A percentile compares a stretch with the other conserved stretches of the same genome.
These are phyloP conservation scores for Rhizophora apiculata DNA, from an alignment of 345 rosid genomes.

Conservation along the genomic window DNA sequence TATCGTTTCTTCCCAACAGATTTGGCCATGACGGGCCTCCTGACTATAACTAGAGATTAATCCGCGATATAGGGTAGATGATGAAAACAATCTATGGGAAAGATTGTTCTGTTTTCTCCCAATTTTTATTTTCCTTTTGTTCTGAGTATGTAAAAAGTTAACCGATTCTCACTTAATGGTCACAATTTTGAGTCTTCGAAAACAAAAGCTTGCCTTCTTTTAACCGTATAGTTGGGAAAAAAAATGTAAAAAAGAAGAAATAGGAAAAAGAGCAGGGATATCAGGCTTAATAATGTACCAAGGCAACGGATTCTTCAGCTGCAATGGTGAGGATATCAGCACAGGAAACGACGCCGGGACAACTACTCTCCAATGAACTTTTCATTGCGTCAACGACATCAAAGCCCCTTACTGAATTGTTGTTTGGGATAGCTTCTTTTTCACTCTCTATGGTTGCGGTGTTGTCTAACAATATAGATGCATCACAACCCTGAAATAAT, in stretches of 20 bases:
- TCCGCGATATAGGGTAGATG: neutral
- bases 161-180: too few relatives aligned
- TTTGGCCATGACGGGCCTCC: constrained; percentile 35
- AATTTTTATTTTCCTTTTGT: too few relatives aligned
- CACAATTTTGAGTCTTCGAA: too few relatives aligned
- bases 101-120: too few relatives aligned
- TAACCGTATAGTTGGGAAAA: too few relatives aligned
- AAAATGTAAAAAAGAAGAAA: neutral
- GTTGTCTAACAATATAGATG: constrained; percentile 9
- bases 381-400: constrained; percentile 53
- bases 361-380: constrained; percentile 26
- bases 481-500: constrained; percentile 37
- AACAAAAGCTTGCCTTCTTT: too few relatives aligned
- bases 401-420: constrained; percentile 54
- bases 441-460: constrained; percentile 11
- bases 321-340: constrained; percentile 28
- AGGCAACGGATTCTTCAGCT: constrained; percentile 26
- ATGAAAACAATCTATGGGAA: too few relatives aligned
- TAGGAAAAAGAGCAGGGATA: neutral
- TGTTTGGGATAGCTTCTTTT: constrained; percentile 27
- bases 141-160: too few relatives aligned
- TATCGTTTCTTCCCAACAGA: constrained; percentile 35
- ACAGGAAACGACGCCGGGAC: constrained; percentile 19
- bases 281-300: constrained; percentile 5
- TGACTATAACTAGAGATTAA: constrained; percentile 18